phyloP scores from a whole-genome alignment of 2,329 filamentous ascomycete species.

The Arthrobotrys megalospora region DNA sequence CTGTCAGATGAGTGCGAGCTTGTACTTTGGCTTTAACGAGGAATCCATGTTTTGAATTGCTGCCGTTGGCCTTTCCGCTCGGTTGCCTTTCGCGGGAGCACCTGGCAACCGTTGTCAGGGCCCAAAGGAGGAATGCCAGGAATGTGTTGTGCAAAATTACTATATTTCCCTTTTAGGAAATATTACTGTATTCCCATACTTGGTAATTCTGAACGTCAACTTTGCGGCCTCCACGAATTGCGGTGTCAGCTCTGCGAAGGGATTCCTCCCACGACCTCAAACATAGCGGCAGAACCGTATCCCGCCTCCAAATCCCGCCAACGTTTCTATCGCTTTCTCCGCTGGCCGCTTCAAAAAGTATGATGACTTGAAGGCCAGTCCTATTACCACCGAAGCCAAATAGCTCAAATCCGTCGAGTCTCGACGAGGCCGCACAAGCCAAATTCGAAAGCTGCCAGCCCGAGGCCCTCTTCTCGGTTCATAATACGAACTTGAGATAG shows the following conservation, averaged over 20 bases:
- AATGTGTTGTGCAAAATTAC: not conserved
- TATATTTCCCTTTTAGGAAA: slow-evolving; percentile 23
- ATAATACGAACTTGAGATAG: not conserved
- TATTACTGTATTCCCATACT: slow-evolving; percentile 19
- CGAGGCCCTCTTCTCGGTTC: not conserved
- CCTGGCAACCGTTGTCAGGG: slow-evolving; percentile 57
- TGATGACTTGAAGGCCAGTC: slow-evolving; percentile 19
- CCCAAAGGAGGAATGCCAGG: slow-evolving; percentile 7
- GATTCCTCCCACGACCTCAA: slow-evolving; percentile 10
- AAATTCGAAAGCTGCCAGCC: not conserved
- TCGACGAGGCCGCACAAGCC: not conserved
- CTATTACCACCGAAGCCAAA: not conserved
- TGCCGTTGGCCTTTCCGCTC: slow-evolving; percentile 13
- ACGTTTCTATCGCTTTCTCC: not conserved
- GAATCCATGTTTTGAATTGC: slow-evolving; percentile 41
- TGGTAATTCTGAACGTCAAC: slow-evolving; percentile 53
- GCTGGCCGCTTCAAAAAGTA: not conserved
- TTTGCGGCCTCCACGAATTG: slow-evolving; percentile 37
- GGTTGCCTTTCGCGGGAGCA: not conserved
- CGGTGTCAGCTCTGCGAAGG: slow-evolving; percentile 14
- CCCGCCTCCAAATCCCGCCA: not conserved
- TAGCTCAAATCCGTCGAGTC: not conserved
- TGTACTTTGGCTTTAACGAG: slow-evolving; percentile 27
- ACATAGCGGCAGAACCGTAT: not conserved
- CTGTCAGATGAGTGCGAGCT: slow-evolving; percentile 7